Percentiles rank a stretch among this genome's conserved stretches.
phyloP scores from a whole-genome alignment of 139 green algal species.

The Ettlia oleoabundans region DNA sequence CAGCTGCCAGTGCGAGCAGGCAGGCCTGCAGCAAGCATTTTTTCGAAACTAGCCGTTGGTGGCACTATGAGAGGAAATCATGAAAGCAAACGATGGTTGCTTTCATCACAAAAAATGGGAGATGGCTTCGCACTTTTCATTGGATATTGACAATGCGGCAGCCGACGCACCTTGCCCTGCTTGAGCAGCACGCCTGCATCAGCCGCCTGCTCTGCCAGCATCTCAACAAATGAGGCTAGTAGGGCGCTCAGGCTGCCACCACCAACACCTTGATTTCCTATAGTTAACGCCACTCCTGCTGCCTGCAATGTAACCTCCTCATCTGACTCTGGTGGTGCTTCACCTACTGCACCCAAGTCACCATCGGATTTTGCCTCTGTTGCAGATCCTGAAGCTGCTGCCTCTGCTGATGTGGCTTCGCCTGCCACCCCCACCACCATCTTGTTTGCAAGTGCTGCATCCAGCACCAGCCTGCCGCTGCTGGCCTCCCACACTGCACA shows the following conservation, averaged over 20 bases:
- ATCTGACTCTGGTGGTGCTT: background rate
- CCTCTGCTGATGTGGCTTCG: background rate
- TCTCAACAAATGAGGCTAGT: slow-evolving; percentile 1
- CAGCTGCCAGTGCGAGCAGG: background rate
- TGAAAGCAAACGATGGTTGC: too few species aligned
- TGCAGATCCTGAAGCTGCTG: background rate
- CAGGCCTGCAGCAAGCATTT: background rate
- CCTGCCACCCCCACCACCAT: too few species aligned
- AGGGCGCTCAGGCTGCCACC: background rate
- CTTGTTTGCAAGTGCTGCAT: background rate
- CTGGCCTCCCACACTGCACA: slow-evolving; percentile 49
- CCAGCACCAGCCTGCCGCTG: slow-evolving; percentile 38
- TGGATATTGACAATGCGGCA: too few species aligned
- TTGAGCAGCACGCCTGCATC: background rate
- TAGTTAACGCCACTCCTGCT: background rate
- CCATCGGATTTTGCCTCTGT: background rate
- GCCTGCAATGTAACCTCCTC: background rate
- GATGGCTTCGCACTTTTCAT: background rate
- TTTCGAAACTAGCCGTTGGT: too few species aligned
- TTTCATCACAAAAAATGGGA: background rate
- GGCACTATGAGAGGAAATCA: too few species aligned
- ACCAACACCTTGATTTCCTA: background rate
- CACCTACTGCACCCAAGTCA: background rate
- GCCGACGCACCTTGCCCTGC: background rate
- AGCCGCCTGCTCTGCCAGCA: background rate